Evolutionary conservation across 352 stramenopile genomes (phyloP), one percentile per base, ranked within the genome.

Genomic region (Pythium dissimile): DNA sequence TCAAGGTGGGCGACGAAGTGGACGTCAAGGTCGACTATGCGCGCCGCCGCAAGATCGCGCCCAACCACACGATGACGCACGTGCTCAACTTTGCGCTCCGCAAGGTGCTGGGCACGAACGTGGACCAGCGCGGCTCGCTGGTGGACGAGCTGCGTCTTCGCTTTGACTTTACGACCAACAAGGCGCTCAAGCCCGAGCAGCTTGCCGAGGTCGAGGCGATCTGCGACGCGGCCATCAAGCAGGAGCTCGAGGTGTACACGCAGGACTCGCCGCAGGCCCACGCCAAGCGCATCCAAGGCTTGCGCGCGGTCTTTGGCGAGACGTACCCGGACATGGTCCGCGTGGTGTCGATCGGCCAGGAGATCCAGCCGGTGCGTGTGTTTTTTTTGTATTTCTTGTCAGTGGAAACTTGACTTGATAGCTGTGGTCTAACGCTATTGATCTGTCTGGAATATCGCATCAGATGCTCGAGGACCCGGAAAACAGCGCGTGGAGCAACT

Each of bases 21-120:
- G 75, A 82, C 42, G 92, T 82, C 37, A 56, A 92, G 38, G 97
- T 99, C 6, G 95, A 99, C 79, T 99, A 99, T 56, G 71, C 76
- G 39, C 81, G 92, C 39, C 86, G 97, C 62, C 72, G 82, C 62
- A 88, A 94, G 68, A 80, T 99, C 46, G 96, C 95, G 30, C 96
- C 96, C 9, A 99, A 99, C 73, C 97, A 99, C 79, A 99, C 96
- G 49, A 99, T 99, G 95, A 99, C 97, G 27, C 97, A 99, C 80
- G 88, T 99, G 42, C 84, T 99, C 43, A 99, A 99, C 86, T 97
- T 86, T 49, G 97, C 97, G 6, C 76, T 99, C 18, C 88, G 96
- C 48, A 86, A 97, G 68, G 92, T 98, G 12, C 75, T 99, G 3
- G 93, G 95, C 41, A 89, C 91, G 37, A 86, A 78, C 23, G 92